Conservation (phyloP, 2,329 filamentous ascomycete genomes). For the Colletotrichum lini region DNA sequence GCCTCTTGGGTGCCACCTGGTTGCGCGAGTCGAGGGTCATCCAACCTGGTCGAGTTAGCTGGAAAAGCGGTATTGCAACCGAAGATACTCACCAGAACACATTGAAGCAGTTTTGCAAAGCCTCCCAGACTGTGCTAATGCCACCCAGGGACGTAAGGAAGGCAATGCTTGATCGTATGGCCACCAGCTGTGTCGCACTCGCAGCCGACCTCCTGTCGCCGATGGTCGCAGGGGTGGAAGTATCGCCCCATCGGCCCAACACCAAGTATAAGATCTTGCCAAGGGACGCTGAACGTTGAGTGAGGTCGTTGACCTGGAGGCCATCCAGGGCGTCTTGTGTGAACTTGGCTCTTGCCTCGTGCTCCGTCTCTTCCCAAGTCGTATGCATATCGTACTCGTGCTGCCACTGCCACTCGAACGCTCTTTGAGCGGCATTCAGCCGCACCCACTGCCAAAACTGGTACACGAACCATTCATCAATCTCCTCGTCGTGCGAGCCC, state of each 20-base stretch:
- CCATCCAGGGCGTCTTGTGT: conserved; percentile 66
- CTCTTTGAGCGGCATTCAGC: conserved; percentile 80
- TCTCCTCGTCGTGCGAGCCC: conserved; percentile 84
- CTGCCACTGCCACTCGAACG: conserved; percentile 84
- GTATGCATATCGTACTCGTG: conserved; percentile 60
- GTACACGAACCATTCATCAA: conserved; percentile 98
- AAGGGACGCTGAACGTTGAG: conserved; percentile 66
- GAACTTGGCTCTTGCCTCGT: conserved; percentile 70
- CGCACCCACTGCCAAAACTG: conserved; percentile 87
- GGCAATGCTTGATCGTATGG: conserved; percentile 69
- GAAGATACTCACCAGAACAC: conserved; percentile 63
- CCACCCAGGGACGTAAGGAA: conserved; percentile 67
- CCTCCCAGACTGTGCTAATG: conserved; percentile 66
- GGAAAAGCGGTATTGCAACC: background rate
- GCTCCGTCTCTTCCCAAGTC: conserved; percentile 77
- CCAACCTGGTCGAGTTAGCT: conserved; percentile 60
- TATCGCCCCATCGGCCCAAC: conserved; percentile 79
- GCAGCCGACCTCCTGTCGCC: conserved; percentile 64
- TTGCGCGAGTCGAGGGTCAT: conserved; percentile 59
- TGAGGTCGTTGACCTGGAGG: conserved; percentile 61
- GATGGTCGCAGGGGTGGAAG: conserved; percentile 66
- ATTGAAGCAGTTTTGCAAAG: conserved; percentile 65
- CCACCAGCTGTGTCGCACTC: conserved; percentile 69
- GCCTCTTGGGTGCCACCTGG: conserved; percentile 62
- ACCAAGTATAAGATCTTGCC: conserved; percentile 73